These are phyloP conservation scores for Hypomyces perniciosus DNA, from an alignment of 2,329 filamentous ascomycete genomes.

Conservation along the genomic window DNA sequence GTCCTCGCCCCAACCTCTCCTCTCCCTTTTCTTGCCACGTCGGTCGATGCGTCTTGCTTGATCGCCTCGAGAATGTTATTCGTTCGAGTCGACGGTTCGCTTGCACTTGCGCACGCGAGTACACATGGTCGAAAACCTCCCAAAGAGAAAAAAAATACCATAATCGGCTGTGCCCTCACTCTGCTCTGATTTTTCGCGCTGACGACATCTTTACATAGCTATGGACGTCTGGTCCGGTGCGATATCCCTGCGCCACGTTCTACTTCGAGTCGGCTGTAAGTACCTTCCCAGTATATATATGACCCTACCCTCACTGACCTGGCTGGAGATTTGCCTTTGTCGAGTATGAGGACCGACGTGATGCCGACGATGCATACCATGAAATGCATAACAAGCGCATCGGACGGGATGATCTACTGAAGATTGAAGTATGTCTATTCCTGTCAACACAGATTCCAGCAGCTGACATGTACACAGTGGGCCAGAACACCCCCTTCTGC, in stretches of 20 bases:
- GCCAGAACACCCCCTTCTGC: conserved; percentile 95
- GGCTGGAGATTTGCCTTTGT: conserved; percentile 81
- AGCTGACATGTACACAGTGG: conserved; percentile 61
- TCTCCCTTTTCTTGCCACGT: conserved; percentile 17
- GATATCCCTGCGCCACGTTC: conserved; percentile 96
- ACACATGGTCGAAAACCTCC: conserved; percentile 8
- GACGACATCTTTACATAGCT: conserved; percentile 54
- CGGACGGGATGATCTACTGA: conserved; percentile 87
- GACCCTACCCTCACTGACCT: neutral
- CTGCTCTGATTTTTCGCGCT: conserved; percentile 28
- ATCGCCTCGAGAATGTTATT: conserved; percentile 22
- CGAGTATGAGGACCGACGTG: conserved; percentile 96
- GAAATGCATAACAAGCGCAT: conserved; percentile 99
- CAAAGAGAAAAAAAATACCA: conserved; percentile 4
- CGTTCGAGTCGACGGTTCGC: conserved; percentile 20
- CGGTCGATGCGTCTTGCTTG: conserved; percentile 23
- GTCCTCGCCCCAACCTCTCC: conserved; percentile 19
- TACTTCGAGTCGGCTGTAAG: conserved; percentile 90
- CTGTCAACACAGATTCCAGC: conserved; percentile 4
- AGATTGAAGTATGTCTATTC: conserved; percentile 74
- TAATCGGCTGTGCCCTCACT: conserved; percentile 14
- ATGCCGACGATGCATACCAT: conserved; percentile 97
- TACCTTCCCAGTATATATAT: conserved; percentile 21
- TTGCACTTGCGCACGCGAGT: conserved; percentile 18
- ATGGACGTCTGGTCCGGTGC: conserved; percentile 94